These are phyloP conservation scores for Pyricularia sp. DNA, from an alignment of 2,329 filamentous ascomycete genomes.

Conservation along the genomic window DNA sequence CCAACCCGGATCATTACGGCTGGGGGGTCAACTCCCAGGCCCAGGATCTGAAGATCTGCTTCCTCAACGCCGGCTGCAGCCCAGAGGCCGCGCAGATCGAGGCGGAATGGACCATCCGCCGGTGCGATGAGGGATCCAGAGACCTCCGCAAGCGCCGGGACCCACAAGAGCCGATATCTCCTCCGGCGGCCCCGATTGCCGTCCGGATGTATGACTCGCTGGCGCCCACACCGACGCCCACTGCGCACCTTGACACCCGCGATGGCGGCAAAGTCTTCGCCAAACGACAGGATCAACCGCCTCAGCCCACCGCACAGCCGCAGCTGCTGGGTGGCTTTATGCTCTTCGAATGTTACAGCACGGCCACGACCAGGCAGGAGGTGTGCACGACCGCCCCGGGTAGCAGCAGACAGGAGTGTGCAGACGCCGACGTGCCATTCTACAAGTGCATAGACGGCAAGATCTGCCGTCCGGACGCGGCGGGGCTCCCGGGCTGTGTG, in stretches of 20 bases:
- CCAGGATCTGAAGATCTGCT: slow-evolving; percentile 24
- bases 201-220: not conserved
- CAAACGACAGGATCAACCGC: slow-evolving; percentile 3
- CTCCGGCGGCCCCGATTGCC: not conserved
- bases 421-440: slow-evolving; percentile 18
- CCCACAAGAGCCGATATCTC: slow-evolving; percentile 1
- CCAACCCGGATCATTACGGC: slow-evolving; percentile 12
- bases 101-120: slow-evolving; percentile 18
- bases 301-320: slow-evolving; percentile 5
- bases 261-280: slow-evolving; percentile 4
- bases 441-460: slow-evolving; percentile 28
- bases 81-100: slow-evolving; percentile 20
- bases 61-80: slow-evolving; percentile 22
- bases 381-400: slow-evolving; percentile 22
- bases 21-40: slow-evolving; percentile 23
- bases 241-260: not conserved
- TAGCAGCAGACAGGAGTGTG: slow-evolving; percentile 25
- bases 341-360: slow-evolving; percentile 11
- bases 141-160: slow-evolving; percentile 12
- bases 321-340: not conserved
- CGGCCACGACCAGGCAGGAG: slow-evolving; percentile 25
- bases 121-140: slow-evolving; percentile 14
- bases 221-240: not conserved
- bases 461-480: slow-evolving; percentile 29
- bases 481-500: slow-evolving; percentile 31